These are phyloP conservation scores for Pseudocercospora fijiensis DNA, from an alignment of 2,329 filamentous ascomycete species.

Conservation along the genomic window DNA sequence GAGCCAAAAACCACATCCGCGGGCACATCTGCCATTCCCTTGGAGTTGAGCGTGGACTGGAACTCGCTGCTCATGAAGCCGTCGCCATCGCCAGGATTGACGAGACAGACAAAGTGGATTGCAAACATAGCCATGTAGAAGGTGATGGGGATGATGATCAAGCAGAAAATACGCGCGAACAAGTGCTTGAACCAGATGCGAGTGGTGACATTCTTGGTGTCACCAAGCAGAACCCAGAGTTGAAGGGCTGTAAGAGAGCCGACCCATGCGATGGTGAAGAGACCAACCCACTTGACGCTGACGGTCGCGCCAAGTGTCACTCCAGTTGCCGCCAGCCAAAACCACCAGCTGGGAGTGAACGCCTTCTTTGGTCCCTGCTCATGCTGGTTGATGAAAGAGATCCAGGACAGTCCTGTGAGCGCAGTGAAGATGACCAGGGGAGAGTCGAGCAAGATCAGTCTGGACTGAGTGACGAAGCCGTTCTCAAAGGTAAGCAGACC, in stretches of 20 bases:
- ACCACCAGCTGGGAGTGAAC: constrained; percentile 93
- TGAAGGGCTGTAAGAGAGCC: constrained; percentile 86
- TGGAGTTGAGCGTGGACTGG: constrained; percentile 93
- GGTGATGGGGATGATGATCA: constrained; percentile 80
- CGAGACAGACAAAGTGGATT: constrained; percentile 90
- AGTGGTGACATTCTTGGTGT: constrained; percentile 77
- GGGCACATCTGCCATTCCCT: constrained; percentile 91
- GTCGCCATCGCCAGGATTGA: constrained; percentile 94
- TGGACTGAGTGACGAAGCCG: constrained; percentile 89
- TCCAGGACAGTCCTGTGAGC: constrained; percentile 85
- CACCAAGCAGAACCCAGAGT: constrained; percentile 91
- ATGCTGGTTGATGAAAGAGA: constrained; percentile 93
- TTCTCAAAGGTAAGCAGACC: constrained; percentile 94
- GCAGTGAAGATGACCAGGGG: constrained; percentile 91
- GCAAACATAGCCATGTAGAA: constrained; percentile 98
- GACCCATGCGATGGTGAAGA: constrained; percentile 99
- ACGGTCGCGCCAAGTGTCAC: constrained; percentile 83
- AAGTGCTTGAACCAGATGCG: constrained; percentile 92
- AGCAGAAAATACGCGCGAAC: constrained; percentile 82
- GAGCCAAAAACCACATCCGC: constrained; percentile 90
- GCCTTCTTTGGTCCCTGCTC: constrained; percentile 86
- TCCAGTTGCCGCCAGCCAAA: constrained; percentile 87
- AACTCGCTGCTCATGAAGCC: constrained; percentile 99
- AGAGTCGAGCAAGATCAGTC: constrained; percentile 92
- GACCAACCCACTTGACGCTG: constrained; percentile 97